Evolutionary conservation across 306 rosid genomes (phyloP), one percentile per base, ranked within the genome.

Genomic region (Oxytropis ochrocephala): DNA sequence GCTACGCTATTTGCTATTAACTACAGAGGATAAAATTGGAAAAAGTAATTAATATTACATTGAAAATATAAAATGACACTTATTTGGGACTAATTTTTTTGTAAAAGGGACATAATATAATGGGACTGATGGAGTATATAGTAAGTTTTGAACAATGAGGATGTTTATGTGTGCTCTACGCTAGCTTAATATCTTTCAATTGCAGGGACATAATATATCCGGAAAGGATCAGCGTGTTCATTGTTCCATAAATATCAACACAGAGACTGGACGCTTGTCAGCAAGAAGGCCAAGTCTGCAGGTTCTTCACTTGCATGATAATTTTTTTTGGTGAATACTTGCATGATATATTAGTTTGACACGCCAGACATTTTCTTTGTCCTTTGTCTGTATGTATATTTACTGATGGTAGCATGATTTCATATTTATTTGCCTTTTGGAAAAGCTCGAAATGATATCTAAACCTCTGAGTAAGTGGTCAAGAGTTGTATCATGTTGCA

Each of bases 221-320:
- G 95, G 97, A 70, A 87, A 72, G 78, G 90, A 94, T 69, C 77
- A 72, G 12, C 96, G 96, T 51, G 79, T 94, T 72, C 99, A 94
- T 86, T 91, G 96, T 75, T 94, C 99, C 21, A 68, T 94, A 54
- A 94, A 88, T 79, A 88, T 91, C 79, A 94, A 90, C 80, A 91
- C 97, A 0, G 97, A 94, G 90, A 94, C 97, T 1, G 97, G 99
- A 69, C 96, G 96, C 38, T 82, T 94, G 75, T 94, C 96, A 55
- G 99, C 99, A 63, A 91, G 99, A 78, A 85, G 97, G 65, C 99
- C 97, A 21, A 94, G 76, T 81, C 82, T 94, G 74, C 99, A 94
- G 99, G 99, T 94, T 78, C 75, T 63, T 39, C 16, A 44, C 50
- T 69, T 55, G 21, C 32, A 48, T 54, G 58, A 30, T 69, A 43